A percentile compares a stretch with the other conserved stretches of the same genome.
phyloP scores from a whole-genome alignment of 345 rosid species.

The Eucalyptus lansdowneana region DNA sequence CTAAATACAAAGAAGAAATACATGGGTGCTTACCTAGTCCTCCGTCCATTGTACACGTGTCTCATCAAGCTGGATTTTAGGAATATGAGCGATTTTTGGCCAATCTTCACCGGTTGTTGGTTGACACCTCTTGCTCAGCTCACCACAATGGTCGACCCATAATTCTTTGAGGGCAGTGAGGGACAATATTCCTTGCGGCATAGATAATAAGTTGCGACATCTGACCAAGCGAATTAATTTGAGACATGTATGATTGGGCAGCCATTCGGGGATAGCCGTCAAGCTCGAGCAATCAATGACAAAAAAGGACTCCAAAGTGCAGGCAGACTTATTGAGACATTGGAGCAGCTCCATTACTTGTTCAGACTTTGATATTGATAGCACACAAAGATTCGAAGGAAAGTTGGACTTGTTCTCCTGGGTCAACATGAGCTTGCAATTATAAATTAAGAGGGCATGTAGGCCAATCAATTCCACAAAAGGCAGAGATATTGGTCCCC shows the following conservation, averaged over 20 bases:
- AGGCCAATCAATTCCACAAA: background rate
- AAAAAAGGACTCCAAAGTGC: fast-evolving
- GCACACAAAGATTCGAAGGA: fast-evolving
- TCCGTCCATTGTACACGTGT: background rate
- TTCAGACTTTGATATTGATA: fast-evolving
- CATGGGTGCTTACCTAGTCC: background rate
- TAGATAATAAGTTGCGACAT: background rate
- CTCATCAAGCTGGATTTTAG: fast-evolving
- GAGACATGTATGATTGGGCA: background rate
- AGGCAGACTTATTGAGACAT: fast-evolving
- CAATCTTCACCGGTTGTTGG: background rate
- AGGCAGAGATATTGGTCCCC: background rate
- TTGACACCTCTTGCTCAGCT: background rate
- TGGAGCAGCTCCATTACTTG: background rate
- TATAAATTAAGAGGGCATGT: fast-evolving
- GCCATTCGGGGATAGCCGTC: fast-evolving
- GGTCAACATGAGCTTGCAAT: background rate
- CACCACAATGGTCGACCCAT: fast-evolving
- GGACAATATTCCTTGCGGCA: background rate
- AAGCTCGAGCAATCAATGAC: fast-evolving
- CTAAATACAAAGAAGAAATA: background rate
- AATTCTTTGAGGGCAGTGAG: background rate
- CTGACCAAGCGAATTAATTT: background rate
- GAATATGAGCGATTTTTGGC: background rate
- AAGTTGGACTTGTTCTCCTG: background rate